phyloP scores from a whole-genome alignment of 2,329 filamentous ascomycete genomes.

The Mycogone perniciosa region DNA sequence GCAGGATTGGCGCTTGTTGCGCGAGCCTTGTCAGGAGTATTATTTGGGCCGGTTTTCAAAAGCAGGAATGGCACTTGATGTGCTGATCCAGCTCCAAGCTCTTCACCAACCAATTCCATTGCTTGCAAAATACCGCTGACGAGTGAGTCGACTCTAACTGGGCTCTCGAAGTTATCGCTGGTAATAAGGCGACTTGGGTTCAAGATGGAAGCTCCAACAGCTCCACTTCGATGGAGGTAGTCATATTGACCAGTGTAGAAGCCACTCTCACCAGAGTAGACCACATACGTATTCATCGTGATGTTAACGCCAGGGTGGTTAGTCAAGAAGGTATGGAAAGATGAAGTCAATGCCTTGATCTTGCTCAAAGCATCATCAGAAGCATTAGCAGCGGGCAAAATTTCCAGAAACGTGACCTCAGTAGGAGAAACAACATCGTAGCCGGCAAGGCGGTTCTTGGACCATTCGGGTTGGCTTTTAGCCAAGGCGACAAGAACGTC shows the following conservation, averaged over 20 bases:
- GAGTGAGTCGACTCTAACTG: not conserved
- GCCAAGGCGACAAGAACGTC: conserved; percentile 28
- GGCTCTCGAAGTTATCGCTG: not conserved
- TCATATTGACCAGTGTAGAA: not conserved
- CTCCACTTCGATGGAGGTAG: not conserved
- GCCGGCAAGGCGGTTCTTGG: conserved; percentile 1
- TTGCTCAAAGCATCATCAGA: not conserved
- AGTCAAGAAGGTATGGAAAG: not conserved
- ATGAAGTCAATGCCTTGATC: not conserved
- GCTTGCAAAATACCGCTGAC: not conserved
- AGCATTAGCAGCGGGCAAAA: not conserved
- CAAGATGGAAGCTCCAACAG: not conserved
- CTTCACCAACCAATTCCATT: not conserved
- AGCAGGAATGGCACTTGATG: not conserved
- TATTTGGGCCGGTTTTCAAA: not conserved
- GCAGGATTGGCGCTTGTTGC: conserved; percentile 3
- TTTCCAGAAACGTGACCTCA: not conserved
- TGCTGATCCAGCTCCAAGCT: not conserved
- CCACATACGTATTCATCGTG: not conserved
- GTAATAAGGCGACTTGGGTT: conserved; percentile 2
- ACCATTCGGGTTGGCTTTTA: not conserved
- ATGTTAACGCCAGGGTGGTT: conserved; percentile 2
- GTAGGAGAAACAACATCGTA: conserved; percentile 1
- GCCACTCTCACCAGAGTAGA: not conserved
- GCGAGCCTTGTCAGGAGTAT: conserved; percentile 2